Evolutionary conservation across 139 green algal genomes (phyloP), one percentile per base, ranked within the genome.

Genomic region (Chlamydomonas incerta): DNA sequence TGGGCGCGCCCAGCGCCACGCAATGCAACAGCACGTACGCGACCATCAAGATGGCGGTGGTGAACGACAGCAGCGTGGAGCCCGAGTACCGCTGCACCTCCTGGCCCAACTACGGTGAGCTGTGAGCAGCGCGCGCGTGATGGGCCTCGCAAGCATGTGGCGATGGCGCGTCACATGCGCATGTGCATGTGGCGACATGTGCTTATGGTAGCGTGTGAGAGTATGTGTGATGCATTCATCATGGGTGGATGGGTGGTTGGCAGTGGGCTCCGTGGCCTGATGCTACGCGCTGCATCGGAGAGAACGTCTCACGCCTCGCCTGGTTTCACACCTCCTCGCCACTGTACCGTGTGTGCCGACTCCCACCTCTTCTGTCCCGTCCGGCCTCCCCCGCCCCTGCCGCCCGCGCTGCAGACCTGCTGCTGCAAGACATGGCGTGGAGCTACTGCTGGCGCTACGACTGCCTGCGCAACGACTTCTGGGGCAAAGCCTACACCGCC

Each of bases 1-100:
- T 69, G 3, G 79, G 66, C 29, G 79, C 65, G 8, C n/a, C 6
- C 41, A 21, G 21, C 10, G 0, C 31, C 1, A 33, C 28, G 10
- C 66, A n/a, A 23, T 85, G 79, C 79, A 85, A 85, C 79, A 76
- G 66, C 79, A 85, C 79, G 14, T 85, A 69, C n/a, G 66, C 65
- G 2, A 85, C 79, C 24, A 68, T 75, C 33, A 35, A 18, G 31
- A 41, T 74, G 29, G 17, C 10, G 11, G 33, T 84, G 1, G 62
- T 58, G 26, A 80, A 80, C 57, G 28, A 65, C n/a, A 60, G 34
- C 31, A 66, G 66, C 10, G 20, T 62, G 55, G 55, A 62, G 47
- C 35, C 41, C 10, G 13, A 67, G 31, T 46, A 50, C 46, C 68
- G 63, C 50, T 86, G 80, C 57, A 47, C 71, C 24, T 29, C 67